Evolutionary conservation across 2,329 filamentous ascomycete genomes (phyloP), one percentile per base, ranked within the genome.

Genomic region (Teratosphaeria viscida): DNA sequence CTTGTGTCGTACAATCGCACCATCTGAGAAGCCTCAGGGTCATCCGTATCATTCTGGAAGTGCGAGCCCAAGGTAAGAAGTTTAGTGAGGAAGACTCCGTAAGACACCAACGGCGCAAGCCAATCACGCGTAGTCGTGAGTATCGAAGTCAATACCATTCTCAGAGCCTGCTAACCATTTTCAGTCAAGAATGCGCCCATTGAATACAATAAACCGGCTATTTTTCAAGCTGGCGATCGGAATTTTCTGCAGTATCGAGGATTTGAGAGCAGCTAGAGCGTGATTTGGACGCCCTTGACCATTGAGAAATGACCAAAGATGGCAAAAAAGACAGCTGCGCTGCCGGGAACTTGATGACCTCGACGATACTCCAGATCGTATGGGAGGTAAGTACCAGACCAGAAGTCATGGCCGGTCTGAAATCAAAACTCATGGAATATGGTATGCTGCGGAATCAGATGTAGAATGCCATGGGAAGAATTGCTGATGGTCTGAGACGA

Each of bases 221-320:
- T 71, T 0, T 76, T 77, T 57, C 71, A 75, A 53, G 66, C 72
- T 1, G 73, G 71, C 55, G 75, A 77, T 49, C 61, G 68, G 10
- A 75, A 74, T 56, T 76, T 77, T 57, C 65, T 72, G 1, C 65
- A 75, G 2, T 77, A 76, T 60, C 68, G 75, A 4, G 70, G 69
- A 3, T 77, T 76, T 57, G 65, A 64, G 71, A 67, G 0, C 57
- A 19, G 1, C 65, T 77, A 10, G 75, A 77, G 55, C 63, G 63
- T 43, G 70, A 76, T 52, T 68, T 76, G 0, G 73, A 76, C 43
- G 52, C 59, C 1, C 34, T 68, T 5, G 68, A 71, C 37, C 27
- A 63, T 2, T 62, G 61, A 29, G 67, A 70, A 54, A 29, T 60
- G 37, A 39, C 35, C 23, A 52, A 10, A 29, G 39, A 59, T 57